Conservation (phyloP, 495 filamentous ascomycete genomes). For the Podospora comata region DNA sequence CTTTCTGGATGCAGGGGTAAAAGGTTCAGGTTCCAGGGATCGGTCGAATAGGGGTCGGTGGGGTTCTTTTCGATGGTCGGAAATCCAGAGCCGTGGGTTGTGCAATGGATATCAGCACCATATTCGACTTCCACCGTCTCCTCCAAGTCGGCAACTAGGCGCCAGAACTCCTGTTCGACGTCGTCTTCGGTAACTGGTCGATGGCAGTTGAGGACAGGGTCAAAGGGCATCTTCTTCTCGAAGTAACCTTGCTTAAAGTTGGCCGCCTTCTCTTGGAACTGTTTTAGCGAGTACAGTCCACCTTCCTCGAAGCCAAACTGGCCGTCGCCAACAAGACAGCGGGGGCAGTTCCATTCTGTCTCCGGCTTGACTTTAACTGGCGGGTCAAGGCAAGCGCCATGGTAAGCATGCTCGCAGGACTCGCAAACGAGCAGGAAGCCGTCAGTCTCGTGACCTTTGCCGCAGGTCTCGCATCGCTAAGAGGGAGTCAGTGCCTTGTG, state of each 20-base stretch:
- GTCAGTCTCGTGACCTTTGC: conserved; percentile 64
- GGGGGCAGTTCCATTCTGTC: conserved; percentile 93
- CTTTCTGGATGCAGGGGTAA: conserved; percentile 89
- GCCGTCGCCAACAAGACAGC: conserved; percentile 92
- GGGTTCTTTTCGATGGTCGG: conserved; percentile 93
- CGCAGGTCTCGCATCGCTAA: conserved; percentile 85
- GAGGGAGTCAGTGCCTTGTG: conserved; percentile 24
- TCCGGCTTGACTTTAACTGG: conserved; percentile 74
- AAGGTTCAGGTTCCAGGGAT: conserved; percentile 96
- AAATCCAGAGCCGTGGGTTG: conserved; percentile 96
- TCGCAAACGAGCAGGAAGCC: conserved; percentile 78
- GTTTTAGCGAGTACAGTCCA: conserved; percentile 88
- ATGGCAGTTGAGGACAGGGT: conserved; percentile 75
- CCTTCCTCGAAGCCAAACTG: conserved; percentile 98
- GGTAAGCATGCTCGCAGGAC: conserved; percentile 86
- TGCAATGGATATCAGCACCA: conserved; percentile 96
- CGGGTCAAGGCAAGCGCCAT: conserved; percentile 84
- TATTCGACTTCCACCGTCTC: conserved; percentile 98
- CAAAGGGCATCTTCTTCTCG: conserved; percentile 82
- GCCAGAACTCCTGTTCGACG: conserved; percentile 96
- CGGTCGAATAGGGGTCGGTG: conserved; percentile 74
- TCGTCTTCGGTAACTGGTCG: conserved; percentile 88
- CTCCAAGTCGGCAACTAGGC: conserved; percentile 83
- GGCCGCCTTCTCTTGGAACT: conserved; percentile 94
- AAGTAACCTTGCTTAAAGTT: conserved; percentile 95